Conservation (phyloP, 1,284 basidiomycete species). For the Abortiporus biennis region DNA sequence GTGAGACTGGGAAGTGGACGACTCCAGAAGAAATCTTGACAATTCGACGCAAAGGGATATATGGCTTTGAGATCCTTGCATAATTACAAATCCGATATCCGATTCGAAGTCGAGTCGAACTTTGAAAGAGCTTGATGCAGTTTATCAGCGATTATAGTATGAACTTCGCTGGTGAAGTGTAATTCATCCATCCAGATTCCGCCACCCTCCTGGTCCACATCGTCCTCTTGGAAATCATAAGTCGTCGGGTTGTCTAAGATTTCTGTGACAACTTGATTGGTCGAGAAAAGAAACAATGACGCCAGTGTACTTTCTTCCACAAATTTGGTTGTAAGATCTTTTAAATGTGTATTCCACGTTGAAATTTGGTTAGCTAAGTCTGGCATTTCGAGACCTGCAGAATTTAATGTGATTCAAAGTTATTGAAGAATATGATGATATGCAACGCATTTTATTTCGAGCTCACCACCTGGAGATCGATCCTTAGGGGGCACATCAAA, state of each 20-base stretch:
- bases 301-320: slow-evolving; percentile 13
- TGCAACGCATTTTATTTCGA: no score
- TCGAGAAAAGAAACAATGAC: slow-evolving; percentile 26
- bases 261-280: slow-evolving; percentile 22
- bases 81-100: no score
- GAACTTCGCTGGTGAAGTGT: slow-evolving; percentile 27
- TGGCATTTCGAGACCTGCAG: slow-evolving; percentile 5
- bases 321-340: slow-evolving; percentile 17
- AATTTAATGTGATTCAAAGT: background rate
- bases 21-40: no score
- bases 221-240: slow-evolving; percentile 24
- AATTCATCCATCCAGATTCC: slow-evolving; percentile 30
- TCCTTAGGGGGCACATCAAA: slow-evolving; percentile 21
- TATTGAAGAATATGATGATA: background rate
- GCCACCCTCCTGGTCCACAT: slow-evolving; percentile 19
- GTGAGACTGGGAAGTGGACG: no score
- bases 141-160: slow-evolving; percentile 22
- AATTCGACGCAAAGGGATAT: no score
- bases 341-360: slow-evolving; percentile 26
- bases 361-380: slow-evolving; percentile 17
- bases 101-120: no score
- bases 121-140: slow-evolving; percentile 12
- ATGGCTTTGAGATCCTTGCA: no score
- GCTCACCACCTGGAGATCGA: slow-evolving; percentile 18
- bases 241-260: slow-evolving; percentile 28